phyloP scores from a whole-genome alignment of 192 early-diverging fungal genomes.

The Rhizophagus clarus region DNA sequence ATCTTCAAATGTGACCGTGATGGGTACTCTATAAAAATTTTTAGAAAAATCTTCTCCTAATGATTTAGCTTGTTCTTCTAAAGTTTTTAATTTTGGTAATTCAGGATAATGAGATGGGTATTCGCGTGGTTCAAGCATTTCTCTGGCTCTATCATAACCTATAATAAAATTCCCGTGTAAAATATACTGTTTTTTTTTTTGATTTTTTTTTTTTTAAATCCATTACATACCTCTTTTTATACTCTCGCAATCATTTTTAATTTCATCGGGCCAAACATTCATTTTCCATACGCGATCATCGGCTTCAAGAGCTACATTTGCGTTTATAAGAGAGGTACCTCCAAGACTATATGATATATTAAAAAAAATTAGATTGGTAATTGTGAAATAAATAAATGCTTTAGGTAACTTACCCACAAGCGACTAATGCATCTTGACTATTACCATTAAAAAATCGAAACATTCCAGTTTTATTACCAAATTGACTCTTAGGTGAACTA shows the following conservation, averaged over 20 bases:
- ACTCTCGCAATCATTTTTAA: slow-evolving; percentile 33
- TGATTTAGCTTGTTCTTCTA: slow-evolving; percentile 40
- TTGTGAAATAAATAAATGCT: background rate
- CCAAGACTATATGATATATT: slow-evolving; percentile 39
- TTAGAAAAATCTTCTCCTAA: slow-evolving; percentile 37
- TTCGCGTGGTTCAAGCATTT: slow-evolving; percentile 43
- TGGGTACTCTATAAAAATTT: slow-evolving; percentile 43
- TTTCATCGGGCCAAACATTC: slow-evolving; percentile 43
- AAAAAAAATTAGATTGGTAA: background rate
- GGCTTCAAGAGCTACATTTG: slow-evolving; percentile 45
- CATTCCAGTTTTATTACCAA: slow-evolving; percentile 41
- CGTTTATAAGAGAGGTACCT: slow-evolving; percentile 50
- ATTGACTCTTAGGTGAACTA: slow-evolving; percentile 32
- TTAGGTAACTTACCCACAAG: slow-evolving; percentile 41
- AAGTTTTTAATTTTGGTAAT: slow-evolving; percentile 42
- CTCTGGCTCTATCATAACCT: slow-evolving; percentile 38
- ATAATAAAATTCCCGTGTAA: slow-evolving; percentile 24
- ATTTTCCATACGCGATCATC: slow-evolving; percentile 44
- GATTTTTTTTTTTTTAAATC: background rate
- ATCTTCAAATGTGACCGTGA: slow-evolving; percentile 46
- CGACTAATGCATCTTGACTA: slow-evolving; percentile 45
- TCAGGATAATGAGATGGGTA: slow-evolving; percentile 46
- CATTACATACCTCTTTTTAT: slow-evolving; percentile 17
- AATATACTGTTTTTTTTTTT: background rate
- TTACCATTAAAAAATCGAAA: slow-evolving; percentile 44